A percentile compares a stretch with the other conserved stretches of the same genome.
Evolutionary conservation across 108 stramenopile species (phyloP).

Genomic region (Halocafeteria seosinensis): DNA sequence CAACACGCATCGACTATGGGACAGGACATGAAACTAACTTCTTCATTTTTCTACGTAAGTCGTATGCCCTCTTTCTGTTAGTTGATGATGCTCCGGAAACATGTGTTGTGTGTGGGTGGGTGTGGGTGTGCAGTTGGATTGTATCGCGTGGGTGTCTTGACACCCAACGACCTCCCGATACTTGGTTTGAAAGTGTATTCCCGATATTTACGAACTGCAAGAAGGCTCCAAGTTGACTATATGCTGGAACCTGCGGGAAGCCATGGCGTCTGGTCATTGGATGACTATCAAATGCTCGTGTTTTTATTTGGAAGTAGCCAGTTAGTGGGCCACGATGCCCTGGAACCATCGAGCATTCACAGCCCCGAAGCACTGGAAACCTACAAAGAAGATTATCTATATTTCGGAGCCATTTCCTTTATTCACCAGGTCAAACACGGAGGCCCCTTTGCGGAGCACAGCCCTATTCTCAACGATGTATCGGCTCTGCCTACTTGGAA

Average conservation of each 20-base stretch:
- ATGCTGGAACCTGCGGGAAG: conserved; percentile 40
- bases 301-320: conserved; percentile 40
- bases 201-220: neutral
- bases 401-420: conserved; percentile 23
- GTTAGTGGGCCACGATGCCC: conserved; percentile 12
- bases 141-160: too few species aligned
- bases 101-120: too few species aligned
- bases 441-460: conserved; percentile 39
- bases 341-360: neutral
- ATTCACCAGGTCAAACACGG: conserved; percentile 25
- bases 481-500: conserved; percentile 20
- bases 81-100: too few species aligned
- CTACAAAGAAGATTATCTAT: conserved; percentile 18
- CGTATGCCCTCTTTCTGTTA: too few species aligned
- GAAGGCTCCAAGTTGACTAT: conserved; percentile 12
- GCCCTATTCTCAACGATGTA: conserved; percentile 36
- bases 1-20: conserved; percentile 40
- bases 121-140: too few species aligned
- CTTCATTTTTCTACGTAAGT: conserved; percentile 26
- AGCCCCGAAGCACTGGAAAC: neutral
- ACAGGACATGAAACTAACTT: conserved; percentile 43
- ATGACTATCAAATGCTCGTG: conserved; percentile 42
- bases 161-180: neutral
- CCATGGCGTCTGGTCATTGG: conserved; percentile 45
- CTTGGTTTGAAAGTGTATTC: conserved; percentile 5